These are phyloP conservation scores for Hysterangium stoloniferum DNA, from an alignment of 768 basidiomycete genomes.

Conservation along the genomic window DNA sequence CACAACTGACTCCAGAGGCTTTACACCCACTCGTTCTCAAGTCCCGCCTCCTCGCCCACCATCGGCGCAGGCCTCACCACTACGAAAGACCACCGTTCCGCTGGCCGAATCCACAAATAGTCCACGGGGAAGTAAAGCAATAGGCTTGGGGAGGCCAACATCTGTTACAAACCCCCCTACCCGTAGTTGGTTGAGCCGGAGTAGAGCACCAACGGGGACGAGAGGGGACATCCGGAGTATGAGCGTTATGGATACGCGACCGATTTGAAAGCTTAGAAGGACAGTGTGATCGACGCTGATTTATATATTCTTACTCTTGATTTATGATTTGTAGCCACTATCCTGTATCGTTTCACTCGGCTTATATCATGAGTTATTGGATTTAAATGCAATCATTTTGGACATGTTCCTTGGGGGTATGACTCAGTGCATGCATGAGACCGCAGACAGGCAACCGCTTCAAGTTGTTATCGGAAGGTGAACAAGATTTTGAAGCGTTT, in stretches of 20 bases:
- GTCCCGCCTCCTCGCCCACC: constrained; percentile 32
- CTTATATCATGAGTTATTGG: too few relatives aligned
- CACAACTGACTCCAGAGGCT: constrained; percentile 53
- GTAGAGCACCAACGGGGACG: constrained; percentile 30
- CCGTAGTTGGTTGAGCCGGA: constrained; percentile 67
- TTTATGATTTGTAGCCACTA: constrained; percentile 1
- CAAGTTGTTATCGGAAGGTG: too few relatives aligned
- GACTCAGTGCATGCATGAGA: too few relatives aligned
- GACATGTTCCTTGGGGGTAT: too few relatives aligned
- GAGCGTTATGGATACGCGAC: not conserved
- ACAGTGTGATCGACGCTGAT: not conserved
- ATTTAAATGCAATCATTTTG: too few relatives aligned
- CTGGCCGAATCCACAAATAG: constrained; percentile 64
- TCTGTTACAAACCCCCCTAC: constrained; percentile 40
- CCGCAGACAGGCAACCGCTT: too few relatives aligned
- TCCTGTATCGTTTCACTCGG: constrained; percentile 1
- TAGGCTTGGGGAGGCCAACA: constrained; percentile 14
- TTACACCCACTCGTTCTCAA: constrained; percentile 53
- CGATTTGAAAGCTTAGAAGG: not conserved
- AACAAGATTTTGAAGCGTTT: too few relatives aligned
- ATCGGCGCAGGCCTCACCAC: constrained; percentile 41
- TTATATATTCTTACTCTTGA: not conserved
- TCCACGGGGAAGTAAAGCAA: constrained; percentile 28
- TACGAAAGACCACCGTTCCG: constrained; percentile 24
- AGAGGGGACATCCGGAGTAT: not conserved